Percentiles rank a stretch among this genome's conserved stretches.
Conservation (phyloP, 768 basidiomycete species). For the Cystofilobasidium capitatum region DNA sequence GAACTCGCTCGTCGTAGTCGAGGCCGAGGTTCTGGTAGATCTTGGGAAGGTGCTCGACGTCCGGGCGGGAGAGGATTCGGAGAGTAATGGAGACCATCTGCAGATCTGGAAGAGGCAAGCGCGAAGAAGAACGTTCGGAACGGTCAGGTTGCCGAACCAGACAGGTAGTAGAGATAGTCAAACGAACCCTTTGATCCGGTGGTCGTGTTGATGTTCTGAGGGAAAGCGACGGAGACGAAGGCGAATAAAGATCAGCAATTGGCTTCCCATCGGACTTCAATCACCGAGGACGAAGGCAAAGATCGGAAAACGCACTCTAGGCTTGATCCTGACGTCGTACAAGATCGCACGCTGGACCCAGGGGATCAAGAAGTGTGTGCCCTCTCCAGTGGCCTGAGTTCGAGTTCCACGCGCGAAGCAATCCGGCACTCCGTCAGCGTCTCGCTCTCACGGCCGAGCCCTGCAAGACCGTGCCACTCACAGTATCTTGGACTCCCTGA, state of each 20-base stretch:
- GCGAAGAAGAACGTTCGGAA: too few relatives aligned
- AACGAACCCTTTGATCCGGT: slow-evolving; percentile 78
- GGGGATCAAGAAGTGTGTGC: slow-evolving; percentile 91
- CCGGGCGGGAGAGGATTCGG: slow-evolving; percentile 88
- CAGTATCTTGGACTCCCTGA: not conserved
- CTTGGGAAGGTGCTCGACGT: slow-evolving; percentile 72
- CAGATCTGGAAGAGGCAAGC: slow-evolving; percentile 46
- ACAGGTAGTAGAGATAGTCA: not conserved
- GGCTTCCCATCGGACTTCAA: too few relatives aligned
- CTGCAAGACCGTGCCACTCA: not conserved
- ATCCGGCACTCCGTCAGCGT: not conserved
- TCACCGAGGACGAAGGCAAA: not conserved
- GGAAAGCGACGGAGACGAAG: not conserved
- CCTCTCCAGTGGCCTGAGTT: slow-evolving; percentile 70
- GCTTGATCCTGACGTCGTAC: slow-evolving; percentile 96
- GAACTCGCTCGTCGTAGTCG: slow-evolving; percentile 95
- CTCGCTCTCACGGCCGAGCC: too few relatives aligned
- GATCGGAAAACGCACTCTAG: slow-evolving; percentile 53
- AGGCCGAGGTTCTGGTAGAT: slow-evolving; percentile 91
- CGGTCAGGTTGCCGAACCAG: not conserved
- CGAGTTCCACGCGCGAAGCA: not conserved
- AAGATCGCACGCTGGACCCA: slow-evolving; percentile 94
- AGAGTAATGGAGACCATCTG: slow-evolving; percentile 98
- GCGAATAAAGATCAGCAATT: too few relatives aligned
- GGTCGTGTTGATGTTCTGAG: slow-evolving; percentile 91